Conservation (phyloP, 352 stramenopile genomes). For the Thraustochytrium striatum region DNA sequence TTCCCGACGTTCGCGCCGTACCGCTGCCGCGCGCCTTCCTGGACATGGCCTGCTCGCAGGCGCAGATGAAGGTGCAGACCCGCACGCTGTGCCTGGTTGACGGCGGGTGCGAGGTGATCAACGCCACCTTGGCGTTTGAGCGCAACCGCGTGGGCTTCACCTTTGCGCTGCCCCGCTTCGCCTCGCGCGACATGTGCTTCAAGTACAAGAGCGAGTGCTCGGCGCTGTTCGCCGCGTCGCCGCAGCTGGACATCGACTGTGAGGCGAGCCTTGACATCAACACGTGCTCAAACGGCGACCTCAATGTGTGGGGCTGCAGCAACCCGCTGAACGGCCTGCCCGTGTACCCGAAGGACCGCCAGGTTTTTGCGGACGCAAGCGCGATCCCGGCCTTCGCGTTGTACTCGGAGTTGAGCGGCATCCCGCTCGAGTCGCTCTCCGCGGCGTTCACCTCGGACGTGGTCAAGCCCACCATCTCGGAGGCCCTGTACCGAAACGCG, state of each 20-base stretch:
- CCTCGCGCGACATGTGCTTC: background rate
- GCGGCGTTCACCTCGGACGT: background rate
- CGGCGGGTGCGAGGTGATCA: background rate
- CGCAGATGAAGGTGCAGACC: slow-evolving; percentile 19
- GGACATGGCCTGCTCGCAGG: slow-evolving; percentile 7
- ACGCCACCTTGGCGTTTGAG: background rate
- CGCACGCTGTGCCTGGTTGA: slow-evolving; percentile 17
- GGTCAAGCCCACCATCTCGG: slow-evolving; percentile 6
- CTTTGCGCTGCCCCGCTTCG: slow-evolving; percentile 29
- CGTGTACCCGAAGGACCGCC: background rate
- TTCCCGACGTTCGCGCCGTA: slow-evolving; percentile 11
- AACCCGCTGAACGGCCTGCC: slow-evolving; percentile 17
- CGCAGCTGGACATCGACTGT: background rate
- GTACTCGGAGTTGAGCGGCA: background rate
- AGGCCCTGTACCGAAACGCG: background rate
- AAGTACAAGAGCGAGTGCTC: background rate
- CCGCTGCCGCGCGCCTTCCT: slow-evolving; percentile 22
- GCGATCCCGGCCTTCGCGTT: background rate
- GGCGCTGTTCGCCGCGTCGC: background rate
- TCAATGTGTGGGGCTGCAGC: slow-evolving; percentile 10
- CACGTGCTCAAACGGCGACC: slow-evolving; percentile 18
- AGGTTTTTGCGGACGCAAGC: slow-evolving; percentile 6
- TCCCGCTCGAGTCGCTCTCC: background rate
- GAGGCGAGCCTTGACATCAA: slow-evolving; percentile 1
- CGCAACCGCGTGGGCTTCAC: background rate